Evolutionary conservation across 768 basidiomycete species (phyloP), one percentile per base, ranked within the genome.

Genomic region (Boletellus emodensis): DNA sequence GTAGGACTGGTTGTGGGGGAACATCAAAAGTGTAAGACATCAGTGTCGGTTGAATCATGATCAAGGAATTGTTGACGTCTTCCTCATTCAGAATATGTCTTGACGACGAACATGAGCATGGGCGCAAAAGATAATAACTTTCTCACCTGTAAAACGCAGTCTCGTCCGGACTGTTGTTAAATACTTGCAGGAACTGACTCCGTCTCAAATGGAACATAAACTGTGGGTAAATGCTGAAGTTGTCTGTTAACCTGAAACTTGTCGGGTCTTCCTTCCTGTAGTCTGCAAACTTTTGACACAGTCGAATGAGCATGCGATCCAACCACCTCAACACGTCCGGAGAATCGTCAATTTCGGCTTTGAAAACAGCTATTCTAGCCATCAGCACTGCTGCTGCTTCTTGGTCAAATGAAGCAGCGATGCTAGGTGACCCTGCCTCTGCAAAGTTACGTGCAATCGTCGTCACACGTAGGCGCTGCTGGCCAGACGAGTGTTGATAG

Each of bases 131-230:
- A 22, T 17, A 1, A 26, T n/a, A 8, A 4, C 10, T 3, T 2
- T 58, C 82, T 58, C 46, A 86, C 93, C 94, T 80, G 70, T 97
- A 98, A 78, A 95, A 98, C 13, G 94, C 96, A 17, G 94, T 97
- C 75, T 99, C 96, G 67, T 99, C 96, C 8, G 96, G 96, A 77
- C 92, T 94, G 77, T 97, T 99, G 71, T 98, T 98, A 73, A 98
- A 98, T 48, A 98, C 94, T 71, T 99, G 96, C 67, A 99, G 75
- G 76, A 99, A 98, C 72, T 98, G 95, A 78, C 90, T 93, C 67
- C 96, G 76, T 52, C 95, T 80, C 54, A 99, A 71, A 72, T 99
- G 96, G 85, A 98, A 99, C 96, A 98, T 99, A 76, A 99, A 99
- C 66, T 98, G 96, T 14, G 96, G 96, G 69, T 99, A 99, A 61